Base-by-base conservation (phyloP, 2,329 filamentous ascomycete species). In the Amesomyces nigricolor region DNA sequence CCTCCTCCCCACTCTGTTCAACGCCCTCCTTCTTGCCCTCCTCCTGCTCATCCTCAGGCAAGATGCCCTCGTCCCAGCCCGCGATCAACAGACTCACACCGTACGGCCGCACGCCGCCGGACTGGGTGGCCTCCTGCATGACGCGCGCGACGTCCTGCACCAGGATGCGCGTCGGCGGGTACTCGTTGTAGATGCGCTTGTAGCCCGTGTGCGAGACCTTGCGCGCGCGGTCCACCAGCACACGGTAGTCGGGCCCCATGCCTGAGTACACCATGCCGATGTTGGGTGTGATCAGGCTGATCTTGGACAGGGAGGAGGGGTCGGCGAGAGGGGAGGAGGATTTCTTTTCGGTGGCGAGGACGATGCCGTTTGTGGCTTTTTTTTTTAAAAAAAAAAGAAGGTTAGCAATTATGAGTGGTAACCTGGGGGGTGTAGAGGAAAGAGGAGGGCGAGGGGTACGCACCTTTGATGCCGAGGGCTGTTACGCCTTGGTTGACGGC, bases 101-200 rank as follows among this genome's bases (percentile, higher is more conserved):
- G 71, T 97, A 99, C 46, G 94, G 94, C 62, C 94, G 83, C 61
- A 99, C 92, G 83, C 94, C 94, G 70, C 94, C 94, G 39, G 90
- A 96, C 75, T 99, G 94, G 58, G 94, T 99, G 59, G 94, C 94
- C 76, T 99, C 94, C 76, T 99, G 94, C 87, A 99, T 96, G 64
- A 97, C 92, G 62, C 91, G 84, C 58, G 94, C 94, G 56, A 99
- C 91, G 68, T 99, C 94, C 75, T 99, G 94, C 55, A 99, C 94
- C 76, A 99, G 83, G 87, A 99, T 99, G 72, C 94, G 86, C 55
- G 94, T 99, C 5, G 94, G 94, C n/a, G 94, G 94, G 78, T 99
- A 99, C 78, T 99, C 94, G 77, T 99, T 99, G 81, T 99, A 99
- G 78, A 99, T 91, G 73, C 94, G 90, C 84, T 99, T 99, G 85